A percentile compares a stretch with the other conserved stretches of the same genome.
Conservation (phyloP, 495 filamentous ascomycete species). For the Penicillium atrosanguineum region DNA sequence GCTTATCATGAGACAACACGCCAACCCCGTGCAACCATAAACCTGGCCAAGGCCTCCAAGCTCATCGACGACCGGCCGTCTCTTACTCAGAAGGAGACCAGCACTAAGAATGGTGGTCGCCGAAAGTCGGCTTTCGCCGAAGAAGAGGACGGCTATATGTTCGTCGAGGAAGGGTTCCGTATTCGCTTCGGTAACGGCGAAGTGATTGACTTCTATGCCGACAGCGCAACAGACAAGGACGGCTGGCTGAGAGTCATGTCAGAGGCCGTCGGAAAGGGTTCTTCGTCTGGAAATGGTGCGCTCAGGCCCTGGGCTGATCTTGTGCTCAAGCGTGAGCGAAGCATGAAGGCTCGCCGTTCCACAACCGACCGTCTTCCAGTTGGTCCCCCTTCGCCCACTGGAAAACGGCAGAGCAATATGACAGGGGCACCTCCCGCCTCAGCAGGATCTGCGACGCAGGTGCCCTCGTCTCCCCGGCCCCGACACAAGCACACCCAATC, state of each 20-base stretch:
- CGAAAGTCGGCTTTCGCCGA: constrained; percentile 94
- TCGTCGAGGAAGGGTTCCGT: constrained; percentile 97
- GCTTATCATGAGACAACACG: constrained; percentile 95
- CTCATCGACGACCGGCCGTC: constrained; percentile 90
- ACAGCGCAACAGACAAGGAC: constrained; percentile 79
- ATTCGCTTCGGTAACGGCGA: constrained; percentile 98
- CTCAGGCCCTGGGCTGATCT: constrained; percentile 76
- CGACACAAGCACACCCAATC: constrained; percentile 45
- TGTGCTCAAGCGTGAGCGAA: constrained; percentile 57
- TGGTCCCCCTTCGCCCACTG: constrained; percentile 20
- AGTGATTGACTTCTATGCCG: constrained; percentile 97
- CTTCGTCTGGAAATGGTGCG: constrained; percentile 36
- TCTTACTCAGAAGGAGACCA: constrained; percentile 75
- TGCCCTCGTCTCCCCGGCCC: constrained; percentile 28
- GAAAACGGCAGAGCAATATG: constrained; percentile 23
- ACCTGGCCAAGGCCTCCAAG: constrained; percentile 88
- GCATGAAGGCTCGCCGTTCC: constrained; percentile 33
- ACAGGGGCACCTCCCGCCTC: constrained; percentile 29
- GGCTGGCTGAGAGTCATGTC: constrained; percentile 91
- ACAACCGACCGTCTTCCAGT: constrained; percentile 27
- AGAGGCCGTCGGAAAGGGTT: constrained; percentile 75
- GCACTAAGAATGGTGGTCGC: constrained; percentile 69
- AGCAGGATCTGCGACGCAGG: constrained; percentile 27
- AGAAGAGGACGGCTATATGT: constrained; percentile 99
- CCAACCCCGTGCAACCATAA: constrained; percentile 94